phyloP scores from a whole-genome alignment of 169 alveolate genomes.

The Plasmodium relictum region DNA sequence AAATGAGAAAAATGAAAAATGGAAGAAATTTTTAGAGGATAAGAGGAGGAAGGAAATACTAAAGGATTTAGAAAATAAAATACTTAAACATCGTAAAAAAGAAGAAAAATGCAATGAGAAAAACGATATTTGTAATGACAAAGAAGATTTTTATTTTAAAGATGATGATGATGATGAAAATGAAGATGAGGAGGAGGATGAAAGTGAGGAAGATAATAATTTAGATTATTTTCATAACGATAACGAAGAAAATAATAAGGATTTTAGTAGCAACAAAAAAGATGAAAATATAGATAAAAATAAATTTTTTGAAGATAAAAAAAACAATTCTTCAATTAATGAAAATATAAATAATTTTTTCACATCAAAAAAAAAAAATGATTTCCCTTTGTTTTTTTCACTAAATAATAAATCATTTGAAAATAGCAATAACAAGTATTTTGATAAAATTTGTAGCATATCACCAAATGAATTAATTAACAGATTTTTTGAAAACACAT shows the following conservation, averaged over 20 bases:
- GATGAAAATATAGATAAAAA: constrained; percentile 5
- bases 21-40: constrained; percentile 47
- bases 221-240: constrained; percentile 5
- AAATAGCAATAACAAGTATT: constrained; percentile 76
- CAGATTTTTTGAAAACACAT: constrained; percentile 82
- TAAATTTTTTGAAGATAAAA: constrained; percentile 7
- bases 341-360: constrained; percentile 57
- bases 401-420: constrained; percentile 49
- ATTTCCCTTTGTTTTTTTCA: constrained; percentile 66
- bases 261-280: neutral
- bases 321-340: constrained; percentile 13
- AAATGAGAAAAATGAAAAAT: constrained; percentile 21
- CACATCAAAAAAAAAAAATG: constrained; percentile 46
- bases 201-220: neutral
- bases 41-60: constrained; percentile 60
- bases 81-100: neutral
- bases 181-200: neutral
- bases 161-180: neutral
- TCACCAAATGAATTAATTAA: constrained; percentile 84
- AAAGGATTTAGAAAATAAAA: constrained; percentile 38
- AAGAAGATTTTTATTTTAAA: neutral
- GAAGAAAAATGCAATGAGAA: neutral
- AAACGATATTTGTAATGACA: neutral
- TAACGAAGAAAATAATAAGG: neutral
- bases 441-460: constrained; percentile 72